Evolutionary conservation across 768 basidiomycete species (phyloP), one percentile per base, ranked within the genome.

Genomic region (Kondoa malvinella): DNA sequence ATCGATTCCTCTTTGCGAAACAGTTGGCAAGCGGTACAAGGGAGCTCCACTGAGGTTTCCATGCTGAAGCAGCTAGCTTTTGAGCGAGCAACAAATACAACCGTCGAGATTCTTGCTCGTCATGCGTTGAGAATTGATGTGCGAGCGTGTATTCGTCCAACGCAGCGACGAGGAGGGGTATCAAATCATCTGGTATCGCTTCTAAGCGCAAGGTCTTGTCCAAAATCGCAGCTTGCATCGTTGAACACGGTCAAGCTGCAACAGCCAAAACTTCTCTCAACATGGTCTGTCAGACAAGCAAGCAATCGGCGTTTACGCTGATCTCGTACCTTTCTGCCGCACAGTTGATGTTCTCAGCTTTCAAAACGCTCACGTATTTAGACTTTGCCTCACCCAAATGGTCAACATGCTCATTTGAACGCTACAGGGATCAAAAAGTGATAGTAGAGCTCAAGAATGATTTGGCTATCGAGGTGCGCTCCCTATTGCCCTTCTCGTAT

Each of bases 281-380:
- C n/a, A n/a, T n/a, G n/a, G n/a, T n/a, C n/a, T n/a, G n/a, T n/a
- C n/a, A n/a, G n/a, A n/a, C n/a, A n/a, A n/a, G n/a, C n/a, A n/a
- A n/a, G n/a, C n/a, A n/a, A n/a, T n/a, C n/a, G n/a, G n/a, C n/a
- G 40, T 50, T 8, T 50, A 50, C 21, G 21, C 62, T 64, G 62
- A 64, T 27, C 31, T 15, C 17, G 32, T 33, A 16, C 31, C 8
- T 4, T 33, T 64, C 21, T 4, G n/a, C 21, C 33, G 21, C 66
- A 27, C 70, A 88, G 91, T 86, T 94, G 73, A 92, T 90, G 72
- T 91, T 89, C 80, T 96, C 92, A 58, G 92, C 97, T 30, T 97
- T 99, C 86, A 97, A 97, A 80, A 97, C 95, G 8, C 84, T 99
- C 33, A 96, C 92, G 12, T 92, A 21, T n/a, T 4, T 34, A 3